Evolutionary conservation across 1,284 basidiomycete species (phyloP), one percentile per base, ranked within the genome.

Genomic region (Pisolithus thermaeus): DNA sequence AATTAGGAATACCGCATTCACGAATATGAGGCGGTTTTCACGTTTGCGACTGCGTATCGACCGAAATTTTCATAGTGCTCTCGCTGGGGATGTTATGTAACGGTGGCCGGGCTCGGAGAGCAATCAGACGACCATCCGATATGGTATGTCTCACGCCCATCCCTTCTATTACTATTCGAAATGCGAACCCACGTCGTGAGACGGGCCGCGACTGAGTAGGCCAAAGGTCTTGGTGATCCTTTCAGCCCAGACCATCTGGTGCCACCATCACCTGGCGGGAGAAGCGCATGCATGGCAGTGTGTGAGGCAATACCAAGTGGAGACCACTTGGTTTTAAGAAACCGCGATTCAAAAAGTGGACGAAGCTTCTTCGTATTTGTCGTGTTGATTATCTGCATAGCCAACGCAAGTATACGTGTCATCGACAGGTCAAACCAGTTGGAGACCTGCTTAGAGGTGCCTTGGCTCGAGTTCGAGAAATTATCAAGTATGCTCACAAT

Each of bases 161-260:
- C 12, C 2, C 4, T 6, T 23, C 7, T 20, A 20, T 20, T 20
- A 20, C 18, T 14, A 40, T 27, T 14, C 5, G 25, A 22, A 42
- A 37, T 37, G 32, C 18, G 4, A 44, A 22, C 50, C 57, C 45
- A 55, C 32, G 11, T 4, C 12, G 4, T 27, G 14, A 3, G 39
- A 18, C 54, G 94, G n/a, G n/a, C n/a, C n/a, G n/a, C n/a, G 91
- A 94, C 97, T 68, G 91, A 97, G 68, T 93, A 96, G 65, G 83
- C 91, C 25, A 87, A 88, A 59, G 18, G 18, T 20, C 18, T 20
- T 1, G 18, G 18, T 20, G 18, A 20, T 20, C 18, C 18, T 20
- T 20, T 20, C 18, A 66, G 49, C 64, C 67, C 23, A 56, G 60
- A 1, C 67, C 67, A 4, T 62, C 62, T 2, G 46, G 55, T 23